phyloP scores from a whole-genome alignment of 257 asterid species.

The Solanum pinnatisectum region DNA sequence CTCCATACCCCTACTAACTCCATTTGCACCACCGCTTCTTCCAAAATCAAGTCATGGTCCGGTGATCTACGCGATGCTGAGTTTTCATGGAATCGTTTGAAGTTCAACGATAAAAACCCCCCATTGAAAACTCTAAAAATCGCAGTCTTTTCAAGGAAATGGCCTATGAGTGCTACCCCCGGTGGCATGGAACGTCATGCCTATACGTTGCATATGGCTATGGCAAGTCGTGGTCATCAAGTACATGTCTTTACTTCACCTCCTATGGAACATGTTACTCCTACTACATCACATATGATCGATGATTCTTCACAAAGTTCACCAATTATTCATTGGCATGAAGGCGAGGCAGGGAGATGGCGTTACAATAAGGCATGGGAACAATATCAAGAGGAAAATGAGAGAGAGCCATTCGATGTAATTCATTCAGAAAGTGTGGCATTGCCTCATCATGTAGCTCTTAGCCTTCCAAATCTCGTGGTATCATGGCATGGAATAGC shows the following conservation, averaged over 20 bases:
- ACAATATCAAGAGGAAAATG: constrained; percentile 44
- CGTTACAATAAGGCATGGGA: constrained; percentile 82
- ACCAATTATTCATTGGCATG: constrained; percentile 62
- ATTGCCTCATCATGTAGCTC: constrained; percentile 58
- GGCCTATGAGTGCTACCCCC: constrained; percentile 67
- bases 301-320: neutral
- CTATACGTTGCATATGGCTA: constrained; percentile 59
- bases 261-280: neutral
- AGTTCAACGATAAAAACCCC: constrained; percentile 11
- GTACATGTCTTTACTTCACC: constrained; percentile 84
- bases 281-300: neutral
- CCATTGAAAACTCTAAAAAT: constrained; percentile 35
- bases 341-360: constrained; percentile 75
- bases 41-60: constrained; percentile 35
- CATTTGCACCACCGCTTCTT: constrained; percentile 29
- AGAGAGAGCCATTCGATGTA: constrained; percentile 37
- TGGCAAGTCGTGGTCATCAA: constrained; percentile 64
- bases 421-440: constrained; percentile 93
- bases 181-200: constrained; percentile 99
- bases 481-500: constrained; percentile 98
- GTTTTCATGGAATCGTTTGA: constrained; percentile 71
- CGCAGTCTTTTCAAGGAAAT: constrained; percentile 87
- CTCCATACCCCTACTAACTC: constrained; percentile 54
- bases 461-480: constrained; percentile 41
- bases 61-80: constrained; percentile 65